phyloP scores from a whole-genome alignment of 306 rosid genomes.

The Gillenia trifoliata region DNA sequence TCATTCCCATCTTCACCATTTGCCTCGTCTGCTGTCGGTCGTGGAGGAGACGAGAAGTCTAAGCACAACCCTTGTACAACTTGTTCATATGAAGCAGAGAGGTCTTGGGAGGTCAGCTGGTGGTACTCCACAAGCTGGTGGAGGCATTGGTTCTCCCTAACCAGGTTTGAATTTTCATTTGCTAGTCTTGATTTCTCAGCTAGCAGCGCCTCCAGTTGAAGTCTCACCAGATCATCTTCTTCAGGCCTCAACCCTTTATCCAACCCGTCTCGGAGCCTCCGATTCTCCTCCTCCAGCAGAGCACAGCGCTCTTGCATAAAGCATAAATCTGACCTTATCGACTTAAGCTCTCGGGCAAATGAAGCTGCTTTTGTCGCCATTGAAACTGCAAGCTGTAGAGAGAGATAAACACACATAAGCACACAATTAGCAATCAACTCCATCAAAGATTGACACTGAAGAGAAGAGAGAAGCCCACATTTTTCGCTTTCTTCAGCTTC shows the following conservation, averaged over 20 bases:
- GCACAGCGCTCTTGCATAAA: constrained; percentile 77
- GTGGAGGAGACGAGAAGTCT: constrained; percentile 83
- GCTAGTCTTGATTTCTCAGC: constrained; percentile 92
- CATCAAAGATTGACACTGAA: background rate
- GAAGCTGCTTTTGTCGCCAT: constrained; percentile 88
- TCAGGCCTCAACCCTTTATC: constrained; percentile 69
- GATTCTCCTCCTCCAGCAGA: constrained; percentile 83
- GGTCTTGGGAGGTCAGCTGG: constrained; percentile 74
- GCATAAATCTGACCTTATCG: constrained; percentile 58
- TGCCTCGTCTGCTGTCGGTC: constrained; percentile 33
- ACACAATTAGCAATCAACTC: constrained; percentile 13
- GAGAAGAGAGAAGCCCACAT: constrained; percentile 35
- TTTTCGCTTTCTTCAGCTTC: constrained; percentile 75
- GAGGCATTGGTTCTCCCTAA: constrained; percentile 90
- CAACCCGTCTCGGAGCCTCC: constrained; percentile 71
- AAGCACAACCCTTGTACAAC: constrained; percentile 67
- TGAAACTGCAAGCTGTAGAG: constrained; percentile 65
- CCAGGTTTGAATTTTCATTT: constrained; percentile 73
- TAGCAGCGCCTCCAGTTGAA: constrained; percentile 88
- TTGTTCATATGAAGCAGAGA: constrained; percentile 58
- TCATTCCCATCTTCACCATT: constrained; percentile 16
- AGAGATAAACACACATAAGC: background rate
- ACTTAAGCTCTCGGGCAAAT: constrained; percentile 75
- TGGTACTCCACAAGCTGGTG: constrained; percentile 94
- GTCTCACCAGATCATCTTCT: constrained; percentile 98